A percentile compares a stretch with the other conserved stretches of the same genome.
Evolutionary conservation across 2,329 filamentous ascomycete species (phyloP).

Genomic region (Hypomyces rosellus): DNA sequence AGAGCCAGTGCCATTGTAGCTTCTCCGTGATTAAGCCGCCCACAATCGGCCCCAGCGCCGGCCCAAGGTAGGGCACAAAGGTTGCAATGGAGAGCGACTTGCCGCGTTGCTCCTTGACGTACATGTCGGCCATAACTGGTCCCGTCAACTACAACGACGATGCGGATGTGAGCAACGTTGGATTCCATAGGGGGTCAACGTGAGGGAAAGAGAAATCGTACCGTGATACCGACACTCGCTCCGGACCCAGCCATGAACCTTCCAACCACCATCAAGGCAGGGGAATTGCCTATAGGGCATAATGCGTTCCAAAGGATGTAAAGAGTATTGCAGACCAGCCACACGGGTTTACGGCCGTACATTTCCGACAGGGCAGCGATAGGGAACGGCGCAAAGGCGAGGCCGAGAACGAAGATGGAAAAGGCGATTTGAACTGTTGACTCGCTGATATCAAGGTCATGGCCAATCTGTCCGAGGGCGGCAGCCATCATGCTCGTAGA

Average conservation of each 20-base stretch:
- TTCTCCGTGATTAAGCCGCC: constrained; percentile 59
- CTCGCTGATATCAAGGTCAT: constrained; percentile 23
- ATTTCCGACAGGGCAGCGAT: constrained; percentile 29
- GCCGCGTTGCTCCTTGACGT: constrained; percentile 27
- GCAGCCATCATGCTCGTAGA: constrained; percentile 32
- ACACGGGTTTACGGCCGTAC: constrained; percentile 28
- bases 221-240: too few species aligned
- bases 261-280: constrained; percentile 25
- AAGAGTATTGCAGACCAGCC: constrained; percentile 26
- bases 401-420: constrained; percentile 29
- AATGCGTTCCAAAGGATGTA: constrained; percentile 32
- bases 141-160: constrained; percentile 22
- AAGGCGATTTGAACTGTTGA: constrained; percentile 25
- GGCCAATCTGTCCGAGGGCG: constrained; percentile 25
- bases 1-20: constrained; percentile 63
- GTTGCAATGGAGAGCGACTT: constrained; percentile 29
- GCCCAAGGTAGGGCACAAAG: constrained; percentile 42
- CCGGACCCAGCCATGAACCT: constrained; percentile 15
- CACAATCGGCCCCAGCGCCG: constrained; percentile 60
- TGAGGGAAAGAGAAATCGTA: too few species aligned
- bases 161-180: too few species aligned
- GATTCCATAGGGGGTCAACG: too few species aligned
- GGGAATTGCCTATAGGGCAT: constrained; percentile 24
- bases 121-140: constrained; percentile 32
- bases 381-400: constrained; percentile 28